A percentile compares a stretch with the other conserved stretches of the same genome.
Conservation (phyloP, 768 basidiomycete genomes). For the Hygrocybe coccinea region DNA sequence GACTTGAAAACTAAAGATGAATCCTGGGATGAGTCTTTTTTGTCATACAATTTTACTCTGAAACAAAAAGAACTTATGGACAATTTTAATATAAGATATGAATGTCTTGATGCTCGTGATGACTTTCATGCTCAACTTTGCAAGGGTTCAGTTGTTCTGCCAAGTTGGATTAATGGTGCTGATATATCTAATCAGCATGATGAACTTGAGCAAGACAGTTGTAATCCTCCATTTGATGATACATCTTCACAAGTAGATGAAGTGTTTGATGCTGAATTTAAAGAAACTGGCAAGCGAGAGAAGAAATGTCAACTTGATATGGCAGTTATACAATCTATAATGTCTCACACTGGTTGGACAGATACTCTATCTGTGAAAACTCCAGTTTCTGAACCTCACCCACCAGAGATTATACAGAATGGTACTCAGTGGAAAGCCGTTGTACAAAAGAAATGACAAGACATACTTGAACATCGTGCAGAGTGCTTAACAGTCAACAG, state of each 20-base stretch:
- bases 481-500: background rate
- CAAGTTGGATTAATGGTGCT: too few relatives aligned
- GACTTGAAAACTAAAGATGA: conserved; percentile 18
- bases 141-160: too few relatives aligned
- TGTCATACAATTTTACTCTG: conserved; percentile 11
- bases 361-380: background rate
- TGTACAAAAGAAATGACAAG: conserved; percentile 7
- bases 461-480: conserved; percentile 5
- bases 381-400: background rate
- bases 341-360: conserved; percentile 1
- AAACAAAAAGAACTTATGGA: conserved; percentile 19
- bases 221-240: too few relatives aligned
- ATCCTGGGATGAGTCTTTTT: conserved; percentile 27
- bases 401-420: background rate
- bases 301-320: background rate
- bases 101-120: conserved; percentile 30
- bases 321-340: background rate
- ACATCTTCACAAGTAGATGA: background rate
- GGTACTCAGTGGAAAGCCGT: conserved; percentile 11
- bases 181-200: too few relatives aligned
- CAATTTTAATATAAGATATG: conserved; percentile 31
- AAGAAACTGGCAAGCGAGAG: background rate
- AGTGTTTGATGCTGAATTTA: background rate
- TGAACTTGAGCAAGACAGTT: too few relatives aligned
- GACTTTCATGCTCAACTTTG: background rate